A percentile compares a stretch with the other conserved stretches of the same genome.
These are phyloP conservation scores for Echinochloa phyllopogon DNA, from an alignment of 176 grass and related monocot genomes.

Conservation along the genomic window DNA sequence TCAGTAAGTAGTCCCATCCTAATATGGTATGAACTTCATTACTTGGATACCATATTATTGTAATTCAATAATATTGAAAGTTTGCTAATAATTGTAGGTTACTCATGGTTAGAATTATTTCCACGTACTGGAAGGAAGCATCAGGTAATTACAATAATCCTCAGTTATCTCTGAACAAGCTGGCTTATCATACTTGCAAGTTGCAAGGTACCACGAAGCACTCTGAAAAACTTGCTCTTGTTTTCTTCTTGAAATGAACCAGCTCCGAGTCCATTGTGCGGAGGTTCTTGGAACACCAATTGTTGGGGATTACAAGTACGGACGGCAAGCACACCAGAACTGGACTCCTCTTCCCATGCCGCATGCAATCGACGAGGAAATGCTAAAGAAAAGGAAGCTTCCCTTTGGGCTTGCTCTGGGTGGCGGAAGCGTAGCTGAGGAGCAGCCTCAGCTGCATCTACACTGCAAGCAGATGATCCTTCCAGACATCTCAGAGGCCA, in stretches of 20 bases:
- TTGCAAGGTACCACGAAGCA: constrained; percentile 10
- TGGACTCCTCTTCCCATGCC: constrained; percentile 59
- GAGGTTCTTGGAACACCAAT: constrained; percentile 83
- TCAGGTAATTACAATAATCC: constrained; percentile 59
- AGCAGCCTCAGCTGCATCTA: constrained; percentile 71
- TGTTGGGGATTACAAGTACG: constrained; percentile 83
- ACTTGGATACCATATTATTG: not conserved
- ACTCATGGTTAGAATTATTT: constrained; percentile 84
- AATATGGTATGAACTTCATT: constrained; percentile 20
- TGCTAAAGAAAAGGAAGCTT: constrained; percentile 57
- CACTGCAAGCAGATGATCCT: constrained; percentile 98
- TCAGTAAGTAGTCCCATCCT: not conserved
- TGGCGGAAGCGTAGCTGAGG: constrained; percentile 63
- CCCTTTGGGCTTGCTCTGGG: constrained; percentile 76
- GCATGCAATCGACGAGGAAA: constrained; percentile 35
- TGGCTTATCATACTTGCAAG: constrained; percentile 4
- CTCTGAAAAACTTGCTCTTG: not conserved
- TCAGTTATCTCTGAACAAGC: constrained; percentile 23
- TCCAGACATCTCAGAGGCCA: constrained; percentile 64
- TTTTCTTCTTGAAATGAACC: constrained; percentile 36
- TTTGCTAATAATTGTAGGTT: constrained; percentile 56
- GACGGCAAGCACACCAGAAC: constrained; percentile 61
- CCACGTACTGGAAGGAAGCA: constrained; percentile 96
- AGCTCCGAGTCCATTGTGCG: constrained; percentile 91
- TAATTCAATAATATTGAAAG: constrained; percentile 22